Percentiles rank a stretch among this genome's conserved stretches.
Conservation (phyloP, 2,329 filamentous ascomycete genomes). For the Metarhizium humberi region DNA sequence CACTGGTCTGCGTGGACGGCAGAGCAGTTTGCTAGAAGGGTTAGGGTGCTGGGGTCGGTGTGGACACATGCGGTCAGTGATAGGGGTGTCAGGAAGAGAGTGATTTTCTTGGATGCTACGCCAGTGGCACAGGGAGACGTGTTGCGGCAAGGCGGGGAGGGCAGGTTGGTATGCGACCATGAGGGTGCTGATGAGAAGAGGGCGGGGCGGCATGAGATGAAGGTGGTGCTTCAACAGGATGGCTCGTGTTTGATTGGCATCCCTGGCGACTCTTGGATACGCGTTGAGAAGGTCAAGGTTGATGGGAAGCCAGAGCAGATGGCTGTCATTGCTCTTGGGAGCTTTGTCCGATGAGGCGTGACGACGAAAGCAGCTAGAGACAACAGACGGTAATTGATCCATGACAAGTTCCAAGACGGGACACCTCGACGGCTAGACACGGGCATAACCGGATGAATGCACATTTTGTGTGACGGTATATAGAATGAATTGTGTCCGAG, state of each 20-base stretch:
- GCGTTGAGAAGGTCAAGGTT: slow-evolving; percentile 22
- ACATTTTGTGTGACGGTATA: no score
- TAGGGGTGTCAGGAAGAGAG: slow-evolving; percentile 19
- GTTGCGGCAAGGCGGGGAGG: neutral
- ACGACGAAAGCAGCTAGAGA: neutral
- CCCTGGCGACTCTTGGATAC: slow-evolving; percentile 9
- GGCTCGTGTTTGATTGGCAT: neutral
- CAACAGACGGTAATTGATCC: no score
- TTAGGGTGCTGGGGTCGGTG: slow-evolving; percentile 53
- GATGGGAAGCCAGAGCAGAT: slow-evolving; percentile 21
- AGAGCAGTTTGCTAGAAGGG: slow-evolving; percentile 44
- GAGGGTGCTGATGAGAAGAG: neutral
- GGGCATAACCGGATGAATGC: no score
- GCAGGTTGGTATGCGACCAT: slow-evolving; percentile 12
- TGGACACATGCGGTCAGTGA: slow-evolving; percentile 43
- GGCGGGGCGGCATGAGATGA: neutral
- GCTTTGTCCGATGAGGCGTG: slow-evolving; percentile 4
- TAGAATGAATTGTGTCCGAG: no score
- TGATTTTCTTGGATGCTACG: slow-evolving; percentile 29
- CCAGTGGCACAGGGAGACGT: slow-evolving; percentile 9
- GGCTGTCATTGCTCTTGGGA: slow-evolving; percentile 15
- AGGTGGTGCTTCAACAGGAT: slow-evolving; percentile 6
- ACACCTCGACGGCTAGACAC: no score
- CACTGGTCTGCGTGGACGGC: slow-evolving; percentile 46
- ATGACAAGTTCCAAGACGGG: no score